Evolutionary conservation across 495 filamentous ascomycete genomes (phyloP).

Genomic region (Podospora fimiseda): DNA sequence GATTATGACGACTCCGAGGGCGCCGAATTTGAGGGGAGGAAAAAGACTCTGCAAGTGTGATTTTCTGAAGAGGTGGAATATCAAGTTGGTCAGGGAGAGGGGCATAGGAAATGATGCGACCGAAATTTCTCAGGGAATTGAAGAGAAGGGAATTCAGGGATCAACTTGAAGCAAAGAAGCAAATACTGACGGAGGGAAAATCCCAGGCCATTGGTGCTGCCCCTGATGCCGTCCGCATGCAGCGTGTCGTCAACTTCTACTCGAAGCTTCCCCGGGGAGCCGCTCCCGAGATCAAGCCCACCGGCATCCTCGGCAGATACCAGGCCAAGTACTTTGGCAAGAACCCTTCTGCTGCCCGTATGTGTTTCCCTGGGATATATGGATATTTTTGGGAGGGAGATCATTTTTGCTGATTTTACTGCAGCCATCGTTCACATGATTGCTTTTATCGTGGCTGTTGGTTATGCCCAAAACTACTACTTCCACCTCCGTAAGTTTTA

Average conservation of each 20-base stretch:
- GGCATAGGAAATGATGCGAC: no score
- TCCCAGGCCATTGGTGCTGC: conserved; percentile 80
- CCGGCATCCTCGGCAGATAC: conserved; percentile 78
- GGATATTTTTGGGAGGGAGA: not conserved
- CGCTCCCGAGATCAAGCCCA: conserved; percentile 71
- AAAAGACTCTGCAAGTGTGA: not conserved
- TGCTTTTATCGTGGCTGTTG: conserved; percentile 62
- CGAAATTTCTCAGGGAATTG: no score
- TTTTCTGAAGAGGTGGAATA: no score
- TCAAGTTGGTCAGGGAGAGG: not conserved
- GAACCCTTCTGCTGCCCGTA: conserved; percentile 82
- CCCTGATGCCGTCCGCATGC: conserved; percentile 91
- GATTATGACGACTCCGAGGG: not conserved
- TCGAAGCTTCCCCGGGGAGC: conserved; percentile 88
- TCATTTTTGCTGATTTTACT: conserved; percentile 18
- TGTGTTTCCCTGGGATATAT: conserved; percentile 32
- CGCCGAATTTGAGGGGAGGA: not conserved
- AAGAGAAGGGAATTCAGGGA: no score
- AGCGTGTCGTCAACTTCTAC: conserved; percentile 96
- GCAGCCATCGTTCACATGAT: conserved; percentile 85
- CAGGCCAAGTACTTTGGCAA: conserved; percentile 92
- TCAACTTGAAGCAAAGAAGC: conserved; percentile 1
- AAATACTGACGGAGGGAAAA: not conserved
- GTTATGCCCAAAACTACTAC: conserved; percentile 97
- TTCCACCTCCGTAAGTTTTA: conserved; percentile 86